phyloP scores from a whole-genome alignment of 768 basidiomycete species.

The Mycena metata region DNA sequence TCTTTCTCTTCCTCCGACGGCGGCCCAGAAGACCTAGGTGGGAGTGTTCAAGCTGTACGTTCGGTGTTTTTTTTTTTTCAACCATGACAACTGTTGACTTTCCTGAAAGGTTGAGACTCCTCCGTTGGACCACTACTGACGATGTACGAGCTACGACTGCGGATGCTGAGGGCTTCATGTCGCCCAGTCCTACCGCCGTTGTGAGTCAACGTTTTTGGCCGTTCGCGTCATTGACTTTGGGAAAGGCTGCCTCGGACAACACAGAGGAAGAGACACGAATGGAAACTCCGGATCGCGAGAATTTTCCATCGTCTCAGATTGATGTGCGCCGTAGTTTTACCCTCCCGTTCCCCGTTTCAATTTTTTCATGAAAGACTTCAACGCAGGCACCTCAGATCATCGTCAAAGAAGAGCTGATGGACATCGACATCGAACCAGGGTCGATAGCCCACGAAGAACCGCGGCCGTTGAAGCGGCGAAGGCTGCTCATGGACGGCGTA shows the following conservation, averaged over 20 bases:
- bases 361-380: too few relatives aligned
- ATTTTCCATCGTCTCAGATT: background rate
- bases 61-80: background rate
- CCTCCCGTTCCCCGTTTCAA: too few relatives aligned
- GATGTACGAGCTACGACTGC: background rate
- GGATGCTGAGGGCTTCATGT: background rate
- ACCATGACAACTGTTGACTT: background rate
- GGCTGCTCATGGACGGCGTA: slow-evolving; percentile 17
- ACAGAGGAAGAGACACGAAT: background rate
- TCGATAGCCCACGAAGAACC: background rate
- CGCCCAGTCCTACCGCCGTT: too few relatives aligned
- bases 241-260: too few relatives aligned
- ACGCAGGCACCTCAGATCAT: background rate
- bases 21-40: background rate
- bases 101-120: background rate
- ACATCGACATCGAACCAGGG: slow-evolving; percentile 10
- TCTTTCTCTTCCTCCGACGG: too few relatives aligned
- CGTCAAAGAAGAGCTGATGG: slow-evolving; percentile 21
- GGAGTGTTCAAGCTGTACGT: background rate
- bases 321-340: background rate
- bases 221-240: too few relatives aligned
- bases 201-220: too few relatives aligned
- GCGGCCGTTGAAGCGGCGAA: slow-evolving; percentile 18
- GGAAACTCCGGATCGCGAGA: background rate
- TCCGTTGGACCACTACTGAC: background rate